phyloP scores from a whole-genome alignment of 2,329 filamentous ascomycete genomes.

The Fusarium dlaminii region DNA sequence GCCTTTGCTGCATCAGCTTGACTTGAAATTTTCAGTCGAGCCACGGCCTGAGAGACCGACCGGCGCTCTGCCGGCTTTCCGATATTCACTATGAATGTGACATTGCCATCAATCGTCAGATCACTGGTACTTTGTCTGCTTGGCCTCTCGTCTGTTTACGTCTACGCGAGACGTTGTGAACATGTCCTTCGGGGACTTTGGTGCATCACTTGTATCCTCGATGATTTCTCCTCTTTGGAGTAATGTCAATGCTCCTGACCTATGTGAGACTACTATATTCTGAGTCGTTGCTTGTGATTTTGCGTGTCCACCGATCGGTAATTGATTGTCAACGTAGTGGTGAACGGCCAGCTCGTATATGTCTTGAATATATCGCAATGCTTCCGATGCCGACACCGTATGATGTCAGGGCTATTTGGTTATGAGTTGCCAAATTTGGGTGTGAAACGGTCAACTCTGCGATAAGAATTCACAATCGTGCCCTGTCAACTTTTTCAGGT shows the following conservation, averaged over 20 bases:
- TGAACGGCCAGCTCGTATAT: too few species aligned
- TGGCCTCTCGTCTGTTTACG: slow-evolving; percentile 38
- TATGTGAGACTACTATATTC: background rate
- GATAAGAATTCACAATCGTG: background rate
- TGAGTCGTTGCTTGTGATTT: background rate
- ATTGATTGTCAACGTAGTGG: background rate
- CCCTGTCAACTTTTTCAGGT: background rate
- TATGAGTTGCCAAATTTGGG: background rate
- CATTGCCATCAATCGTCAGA: slow-evolving; percentile 43
- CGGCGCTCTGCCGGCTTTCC: slow-evolving; percentile 72
- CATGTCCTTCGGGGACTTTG: slow-evolving; percentile 21
- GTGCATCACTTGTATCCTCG: slow-evolving; percentile 16
- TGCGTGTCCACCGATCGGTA: background rate
- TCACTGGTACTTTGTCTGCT: slow-evolving; percentile 33
- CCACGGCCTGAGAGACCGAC: slow-evolving; percentile 79
- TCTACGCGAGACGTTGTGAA: slow-evolving; percentile 37
- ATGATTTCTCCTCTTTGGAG: background rate
- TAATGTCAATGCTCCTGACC: background rate
- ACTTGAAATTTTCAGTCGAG: slow-evolving; percentile 64
- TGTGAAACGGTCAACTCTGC: background rate
- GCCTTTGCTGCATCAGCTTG: slow-evolving; percentile 62
- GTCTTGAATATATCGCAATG: background rate
- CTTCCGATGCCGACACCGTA: background rate
- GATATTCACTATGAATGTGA: slow-evolving; percentile 53
- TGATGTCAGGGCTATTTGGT: background rate